Evolutionary conservation across 177 flowering plant species (phyloP), one percentile per base, ranked within the genome.

Genomic region (Vitis hybrid): DNA sequence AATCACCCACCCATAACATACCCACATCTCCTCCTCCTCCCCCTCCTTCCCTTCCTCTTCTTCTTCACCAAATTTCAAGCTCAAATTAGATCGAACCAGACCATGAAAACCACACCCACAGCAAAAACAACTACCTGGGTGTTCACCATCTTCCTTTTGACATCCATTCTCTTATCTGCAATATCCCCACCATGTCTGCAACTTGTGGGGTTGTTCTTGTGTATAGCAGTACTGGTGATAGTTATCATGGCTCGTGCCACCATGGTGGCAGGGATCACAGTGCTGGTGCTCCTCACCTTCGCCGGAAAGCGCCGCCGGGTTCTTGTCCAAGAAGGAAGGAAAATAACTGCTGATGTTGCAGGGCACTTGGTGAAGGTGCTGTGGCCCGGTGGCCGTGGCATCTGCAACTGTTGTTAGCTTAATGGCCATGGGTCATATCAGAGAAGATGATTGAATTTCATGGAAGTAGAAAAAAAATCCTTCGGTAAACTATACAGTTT

Each of bases 221-320:
- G 71, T 0, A 65, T 74, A 14, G 60, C 70, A 50, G 61, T 81
- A 78, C 48, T 85, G 32, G 26, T 89, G 45, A 7, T 40, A 3
- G 45, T 40, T 9, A 57, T 81, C 0, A 82, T 82, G 48, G 85
- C 82, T 9, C 74, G 89, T 32, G 87, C 91, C 50, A 83, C 89
- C 9, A 70, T 87, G 61, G 75, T 89, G 52, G 66, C 88, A 5
- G 86, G 91, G 88, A 84, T 86, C 73, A 87, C 89, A 4, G 85
- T 89, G 65, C 56, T 89, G 57, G 89, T 87, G 64, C 81, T 86
- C 40, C 75, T 89, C 4, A 76, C 91, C 10, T 83, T 86, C 18
- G 80, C 84, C 2, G 93, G 93, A 12, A 89, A 86, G 55, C 82
- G 89, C 1, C 82, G 88, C 14, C 74, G 78, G 13, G 80, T 83